A percentile compares a stretch with the other conserved stretches of the same genome.
Conservation (phyloP, 2,329 filamentous ascomycete genomes). For the Balansia obtecta region DNA sequence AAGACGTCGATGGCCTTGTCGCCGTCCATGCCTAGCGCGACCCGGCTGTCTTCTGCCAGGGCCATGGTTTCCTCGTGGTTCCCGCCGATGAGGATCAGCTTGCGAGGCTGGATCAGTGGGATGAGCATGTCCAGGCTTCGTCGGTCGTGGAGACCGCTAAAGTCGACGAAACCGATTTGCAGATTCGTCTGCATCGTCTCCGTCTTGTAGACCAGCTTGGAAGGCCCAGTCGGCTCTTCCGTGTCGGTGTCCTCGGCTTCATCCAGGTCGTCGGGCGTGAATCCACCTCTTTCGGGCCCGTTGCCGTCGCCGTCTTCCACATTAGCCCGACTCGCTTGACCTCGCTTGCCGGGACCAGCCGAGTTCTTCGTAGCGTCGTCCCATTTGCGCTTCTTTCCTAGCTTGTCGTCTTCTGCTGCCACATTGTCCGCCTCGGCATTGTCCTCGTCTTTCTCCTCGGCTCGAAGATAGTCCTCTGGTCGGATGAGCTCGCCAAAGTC, state of each 20-base stretch:
- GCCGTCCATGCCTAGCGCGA: slow-evolving; percentile 41
- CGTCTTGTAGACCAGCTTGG: slow-evolving; percentile 56
- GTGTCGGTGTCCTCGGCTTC: slow-evolving; percentile 42
- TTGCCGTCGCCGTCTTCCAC: slow-evolving; percentile 34
- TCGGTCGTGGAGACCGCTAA: slow-evolving; percentile 83
- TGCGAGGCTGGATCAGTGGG: slow-evolving; percentile 84
- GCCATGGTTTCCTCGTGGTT: slow-evolving; percentile 63
- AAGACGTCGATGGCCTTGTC: slow-evolving; percentile 58
- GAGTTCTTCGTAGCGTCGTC: slow-evolving; percentile 45
- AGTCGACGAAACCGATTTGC: slow-evolving; percentile 79
- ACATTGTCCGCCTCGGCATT: slow-evolving; percentile 37
- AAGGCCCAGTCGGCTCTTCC: slow-evolving; percentile 49
- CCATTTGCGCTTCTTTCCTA: slow-evolving; percentile 93
- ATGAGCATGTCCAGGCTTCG: slow-evolving; percentile 90
- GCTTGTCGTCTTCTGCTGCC: slow-evolving; percentile 40
- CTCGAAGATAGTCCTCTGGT: slow-evolving; percentile 84
- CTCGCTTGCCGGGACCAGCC: slow-evolving; percentile 44
- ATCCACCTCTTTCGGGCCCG: slow-evolving; percentile 22
- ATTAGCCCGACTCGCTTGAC: slow-evolving; percentile 30
- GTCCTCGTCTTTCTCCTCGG: slow-evolving; percentile 77
- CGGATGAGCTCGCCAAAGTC: slow-evolving; percentile 92
- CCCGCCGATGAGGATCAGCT: slow-evolving; percentile 84
- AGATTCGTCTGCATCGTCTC: slow-evolving; percentile 57
- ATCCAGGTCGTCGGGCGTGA: slow-evolving; percentile 42
- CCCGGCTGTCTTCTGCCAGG: slow-evolving; percentile 69